phyloP scores from a whole-genome alignment of 2,329 filamentous ascomycete species.

The Botrytis tulipae region DNA sequence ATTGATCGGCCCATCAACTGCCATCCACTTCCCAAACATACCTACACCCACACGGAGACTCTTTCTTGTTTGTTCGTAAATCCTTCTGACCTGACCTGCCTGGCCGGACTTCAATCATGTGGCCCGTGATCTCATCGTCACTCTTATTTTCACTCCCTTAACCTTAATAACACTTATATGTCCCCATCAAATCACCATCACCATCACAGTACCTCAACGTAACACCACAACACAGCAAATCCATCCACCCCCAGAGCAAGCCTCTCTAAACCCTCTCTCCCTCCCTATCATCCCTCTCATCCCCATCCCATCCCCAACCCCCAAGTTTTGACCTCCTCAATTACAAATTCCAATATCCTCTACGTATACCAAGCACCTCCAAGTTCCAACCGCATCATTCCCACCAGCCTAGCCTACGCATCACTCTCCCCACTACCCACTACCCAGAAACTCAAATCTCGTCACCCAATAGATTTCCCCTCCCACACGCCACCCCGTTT shows the following conservation, averaged over 20 bases:
- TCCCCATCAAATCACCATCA: background rate
- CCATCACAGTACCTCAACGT: background rate
- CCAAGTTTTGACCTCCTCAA: constrained; percentile 2
- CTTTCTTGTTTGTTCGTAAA: background rate
- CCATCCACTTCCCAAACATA: background rate
- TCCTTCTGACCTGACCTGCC: background rate
- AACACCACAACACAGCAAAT: background rate
- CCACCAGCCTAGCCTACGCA: background rate
- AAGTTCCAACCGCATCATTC: background rate
- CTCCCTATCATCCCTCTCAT: too few relatives aligned
- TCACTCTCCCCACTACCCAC: too few relatives aligned
- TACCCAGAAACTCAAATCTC: constrained; percentile 3
- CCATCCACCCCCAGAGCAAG: too few relatives aligned
- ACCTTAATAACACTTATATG: background rate
- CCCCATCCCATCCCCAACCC: background rate
- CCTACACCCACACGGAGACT: background rate
- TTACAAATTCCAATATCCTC: too few relatives aligned
- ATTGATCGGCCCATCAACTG: background rate
- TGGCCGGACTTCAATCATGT: background rate
- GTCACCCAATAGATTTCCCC: background rate
- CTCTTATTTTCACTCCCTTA: background rate
- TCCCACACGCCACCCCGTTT: background rate
- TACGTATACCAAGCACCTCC: background rate
- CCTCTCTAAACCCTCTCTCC: background rate
- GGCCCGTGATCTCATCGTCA: background rate